Evolutionary conservation across 352 stramenopile species (phyloP).

Genomic region (Pythium phragmitis): DNA sequence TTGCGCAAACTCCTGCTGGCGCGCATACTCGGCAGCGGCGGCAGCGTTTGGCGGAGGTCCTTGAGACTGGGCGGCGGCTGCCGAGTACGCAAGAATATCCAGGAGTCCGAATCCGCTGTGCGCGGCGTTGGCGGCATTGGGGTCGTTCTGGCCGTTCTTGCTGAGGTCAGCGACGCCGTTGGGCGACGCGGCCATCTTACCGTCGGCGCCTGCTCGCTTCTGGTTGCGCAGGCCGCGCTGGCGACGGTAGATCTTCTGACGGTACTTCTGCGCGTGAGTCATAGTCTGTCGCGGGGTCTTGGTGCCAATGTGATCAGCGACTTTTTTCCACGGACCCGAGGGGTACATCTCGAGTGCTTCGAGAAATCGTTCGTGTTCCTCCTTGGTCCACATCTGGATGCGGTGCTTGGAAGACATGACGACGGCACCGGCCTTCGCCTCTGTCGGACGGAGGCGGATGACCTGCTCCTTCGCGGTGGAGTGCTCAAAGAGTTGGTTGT

Average conservation of each 20-base stretch:
- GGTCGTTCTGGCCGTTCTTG: constrained; percentile 37
- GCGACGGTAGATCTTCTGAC: constrained; percentile 77
- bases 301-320: constrained; percentile 82
- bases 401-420: constrained; percentile 81
- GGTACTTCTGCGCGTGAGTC: constrained; percentile 84
- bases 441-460: constrained; percentile 73
- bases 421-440: constrained; percentile 75
- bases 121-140: constrained; percentile 18
- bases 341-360: constrained; percentile 85
- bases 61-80: constrained; percentile 34
- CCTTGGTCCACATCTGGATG: constrained; percentile 86
- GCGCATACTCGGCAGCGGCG: constrained; percentile 24
- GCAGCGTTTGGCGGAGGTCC: constrained; percentile 14
- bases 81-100: constrained; percentile 70
- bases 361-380: constrained; percentile 86
- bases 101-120: constrained; percentile 51
- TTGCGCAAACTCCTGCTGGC: constrained; percentile 23
- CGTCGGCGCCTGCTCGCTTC: constrained; percentile 41
- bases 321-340: constrained; percentile 81
- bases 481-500: constrained; percentile 84
- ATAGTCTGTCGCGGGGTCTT: constrained; percentile 94
- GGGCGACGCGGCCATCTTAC: constrained; percentile 48
- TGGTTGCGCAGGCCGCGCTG: constrained; percentile 75
- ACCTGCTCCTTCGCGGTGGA: constrained; percentile 55
- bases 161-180: constrained; percentile 62